A percentile compares a stretch with the other conserved stretches of the same genome.
These are phyloP conservation scores for Ammopiptanthus mongolicus DNA, from an alignment of 306 rosid genomes.

Conservation along the genomic window DNA sequence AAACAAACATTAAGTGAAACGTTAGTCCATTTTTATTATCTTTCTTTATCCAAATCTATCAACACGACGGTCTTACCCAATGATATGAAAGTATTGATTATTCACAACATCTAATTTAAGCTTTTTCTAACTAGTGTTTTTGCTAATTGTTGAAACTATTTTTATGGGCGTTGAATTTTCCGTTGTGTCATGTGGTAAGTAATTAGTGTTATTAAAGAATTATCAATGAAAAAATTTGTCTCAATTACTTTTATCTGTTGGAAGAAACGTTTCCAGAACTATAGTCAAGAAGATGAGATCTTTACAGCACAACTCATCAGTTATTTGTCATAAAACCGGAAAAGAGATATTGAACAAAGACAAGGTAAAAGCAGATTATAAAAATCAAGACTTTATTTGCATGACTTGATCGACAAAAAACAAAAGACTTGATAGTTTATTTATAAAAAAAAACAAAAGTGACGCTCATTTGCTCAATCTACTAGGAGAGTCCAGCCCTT, in stretches of 20 bases:
- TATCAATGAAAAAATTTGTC: too few species aligned
- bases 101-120: neutral
- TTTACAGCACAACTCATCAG: too few species aligned
- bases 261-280: too few species aligned
- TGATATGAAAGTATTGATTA: neutral
- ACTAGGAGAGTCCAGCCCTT: constrained; percentile 43
- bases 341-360: neutral
- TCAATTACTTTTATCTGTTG: too few species aligned
- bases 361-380: neutral
- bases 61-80: too few species aligned
- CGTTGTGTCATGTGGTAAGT: neutral
- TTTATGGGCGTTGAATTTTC: neutral
- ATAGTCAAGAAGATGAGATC: too few species aligned
- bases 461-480: neutral
- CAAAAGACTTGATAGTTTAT: too few species aligned
- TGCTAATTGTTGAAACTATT: neutral
- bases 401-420: neutral
- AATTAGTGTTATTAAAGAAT: too few species aligned
- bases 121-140: neutral
- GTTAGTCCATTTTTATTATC: too few species aligned
- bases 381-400: neutral
- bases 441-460: neutral
- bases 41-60: too few species aligned
- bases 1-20: too few species aligned
- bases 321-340: too few species aligned